Percentiles rank a stretch among this genome's conserved stretches.
Evolutionary conservation across 2,329 filamentous ascomycete genomes (phyloP).

Genomic region (Clonostachys chloroleuca): DNA sequence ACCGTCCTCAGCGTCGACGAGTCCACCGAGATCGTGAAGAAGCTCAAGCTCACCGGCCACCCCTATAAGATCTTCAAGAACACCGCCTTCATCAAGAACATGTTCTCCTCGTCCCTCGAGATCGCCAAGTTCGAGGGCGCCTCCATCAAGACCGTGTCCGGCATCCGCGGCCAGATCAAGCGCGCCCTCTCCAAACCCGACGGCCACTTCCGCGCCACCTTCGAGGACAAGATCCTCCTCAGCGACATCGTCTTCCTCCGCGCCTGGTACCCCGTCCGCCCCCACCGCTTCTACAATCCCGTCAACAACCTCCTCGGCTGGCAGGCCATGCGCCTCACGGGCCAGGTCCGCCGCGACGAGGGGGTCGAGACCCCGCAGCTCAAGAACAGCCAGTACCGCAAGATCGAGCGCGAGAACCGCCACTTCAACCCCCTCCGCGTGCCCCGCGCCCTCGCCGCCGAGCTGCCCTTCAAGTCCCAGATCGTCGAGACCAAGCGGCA

Average conservation of each 20-base stretch:
- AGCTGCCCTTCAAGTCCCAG: constrained; percentile 89
- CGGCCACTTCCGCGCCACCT: constrained; percentile 92
- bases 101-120: constrained; percentile 91
- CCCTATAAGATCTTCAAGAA: constrained; percentile 99
- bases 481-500: constrained; percentile 78
- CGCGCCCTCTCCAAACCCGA: constrained; percentile 89
- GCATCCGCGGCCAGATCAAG: constrained; percentile 95
- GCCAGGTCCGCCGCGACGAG: constrained; percentile 78
- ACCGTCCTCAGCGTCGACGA: constrained; percentile 94
- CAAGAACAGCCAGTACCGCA: constrained; percentile 81
- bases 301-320: constrained; percentile 91
- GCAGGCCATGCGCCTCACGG: constrained; percentile 91
- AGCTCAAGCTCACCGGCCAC: constrained; percentile 89
- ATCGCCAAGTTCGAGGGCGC: constrained; percentile 98
- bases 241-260: constrained; percentile 94
- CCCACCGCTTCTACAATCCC: constrained; percentile 94
- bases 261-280: constrained; percentile 95
- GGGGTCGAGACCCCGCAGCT: constrained; percentile 71
- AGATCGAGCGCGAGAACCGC: constrained; percentile 59
- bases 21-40: constrained; percentile 97
- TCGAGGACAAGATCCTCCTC: constrained; percentile 97
- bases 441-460: constrained; percentile 74
- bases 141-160: constrained; percentile 91
- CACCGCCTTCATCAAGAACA: constrained; percentile 97
- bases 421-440: constrained; percentile 78